phyloP scores from a whole-genome alignment of 495 filamentous ascomycete genomes.

The Durotheca rogersii region DNA sequence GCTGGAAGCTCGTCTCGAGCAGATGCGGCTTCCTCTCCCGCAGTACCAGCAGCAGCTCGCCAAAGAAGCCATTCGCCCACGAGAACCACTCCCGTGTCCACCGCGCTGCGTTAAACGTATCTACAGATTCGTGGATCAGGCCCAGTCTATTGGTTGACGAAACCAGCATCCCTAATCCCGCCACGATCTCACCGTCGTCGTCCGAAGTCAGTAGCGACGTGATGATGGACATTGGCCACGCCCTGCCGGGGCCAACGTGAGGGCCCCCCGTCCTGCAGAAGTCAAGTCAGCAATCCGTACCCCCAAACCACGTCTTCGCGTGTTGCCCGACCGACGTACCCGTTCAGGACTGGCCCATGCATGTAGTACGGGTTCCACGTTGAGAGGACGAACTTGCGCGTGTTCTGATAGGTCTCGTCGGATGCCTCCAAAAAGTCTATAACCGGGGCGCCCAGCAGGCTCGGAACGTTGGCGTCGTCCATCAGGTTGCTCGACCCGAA shows the following conservation, averaged over 20 bases:
- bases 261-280: slow-evolving; percentile 62
- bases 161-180: slow-evolving; percentile 52
- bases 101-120: slow-evolving; percentile 30
- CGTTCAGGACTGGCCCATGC: slow-evolving; percentile 56
- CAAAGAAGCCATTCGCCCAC: slow-evolving; percentile 61
- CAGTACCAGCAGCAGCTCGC: slow-evolving; percentile 56
- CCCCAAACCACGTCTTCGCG: slow-evolving; percentile 43
- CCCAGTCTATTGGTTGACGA: slow-evolving; percentile 54
- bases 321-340: slow-evolving; percentile 43
- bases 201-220: slow-evolving; percentile 56
- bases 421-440: slow-evolving; percentile 51
- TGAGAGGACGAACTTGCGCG: slow-evolving; percentile 54
- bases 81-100: slow-evolving; percentile 62
- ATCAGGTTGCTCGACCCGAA: slow-evolving; percentile 65
- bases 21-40: slow-evolving; percentile 51
- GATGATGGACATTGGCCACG: slow-evolving; percentile 61
- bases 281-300: slow-evolving; percentile 18
- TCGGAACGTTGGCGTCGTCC: slow-evolving; percentile 66
- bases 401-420: slow-evolving; percentile 57
- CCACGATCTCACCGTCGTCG: slow-evolving; percentile 54
- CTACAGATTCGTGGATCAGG: slow-evolving; percentile 43
- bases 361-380: slow-evolving; percentile 61
- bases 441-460: slow-evolving; percentile 56
- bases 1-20: slow-evolving; percentile 38
- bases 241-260: slow-evolving; percentile 52